phyloP scores from a whole-genome alignment of 768 basidiomycete species.

The Termitomyces sp. region DNA sequence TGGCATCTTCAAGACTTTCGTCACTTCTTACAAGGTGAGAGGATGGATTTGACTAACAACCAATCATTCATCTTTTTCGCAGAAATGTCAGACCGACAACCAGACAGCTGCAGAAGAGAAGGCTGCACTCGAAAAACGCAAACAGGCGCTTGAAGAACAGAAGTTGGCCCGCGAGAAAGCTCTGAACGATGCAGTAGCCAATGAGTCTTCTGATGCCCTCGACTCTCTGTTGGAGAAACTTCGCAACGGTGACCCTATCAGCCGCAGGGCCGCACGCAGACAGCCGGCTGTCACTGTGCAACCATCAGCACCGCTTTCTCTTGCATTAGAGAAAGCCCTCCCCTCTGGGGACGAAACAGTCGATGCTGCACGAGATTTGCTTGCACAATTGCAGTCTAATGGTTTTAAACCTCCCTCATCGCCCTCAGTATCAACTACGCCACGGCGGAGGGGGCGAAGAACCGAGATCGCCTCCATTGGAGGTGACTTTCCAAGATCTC shows the following conservation, averaged over 20 bases:
- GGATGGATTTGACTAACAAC: not conserved
- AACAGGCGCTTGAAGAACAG: constrained; percentile 59
- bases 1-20: constrained; percentile 94
- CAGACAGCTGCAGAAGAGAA: constrained; percentile 68
- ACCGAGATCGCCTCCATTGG: constrained; percentile 21
- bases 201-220: constrained; percentile 56
- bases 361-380: constrained; percentile 67
- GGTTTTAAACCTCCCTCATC: constrained; percentile 54
- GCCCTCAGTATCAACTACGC: constrained; percentile 34
- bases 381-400: constrained; percentile 66
- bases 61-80: constrained; percentile 1
- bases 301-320: constrained; percentile 25
- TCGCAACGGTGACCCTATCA: constrained; percentile 60
- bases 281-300: constrained; percentile 33
- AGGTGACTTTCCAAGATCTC: constrained; percentile 24
- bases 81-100: constrained; percentile 91
- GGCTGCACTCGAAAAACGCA: constrained; percentile 60
- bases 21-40: constrained; percentile 81
- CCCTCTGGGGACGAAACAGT: constrained; percentile 26
- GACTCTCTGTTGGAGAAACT: constrained; percentile 71
- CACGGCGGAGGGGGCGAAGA: constrained; percentile 32
- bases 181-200: constrained; percentile 28
- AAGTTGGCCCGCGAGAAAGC: constrained; percentile 49
- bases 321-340: constrained; percentile 27
- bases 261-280: constrained; percentile 51